Percentiles rank a stretch among this genome's conserved stretches.
Evolutionary conservation across 805 yeast genomes (phyloP).

Genomic region (Wickerhamomyces mucosus): DNA sequence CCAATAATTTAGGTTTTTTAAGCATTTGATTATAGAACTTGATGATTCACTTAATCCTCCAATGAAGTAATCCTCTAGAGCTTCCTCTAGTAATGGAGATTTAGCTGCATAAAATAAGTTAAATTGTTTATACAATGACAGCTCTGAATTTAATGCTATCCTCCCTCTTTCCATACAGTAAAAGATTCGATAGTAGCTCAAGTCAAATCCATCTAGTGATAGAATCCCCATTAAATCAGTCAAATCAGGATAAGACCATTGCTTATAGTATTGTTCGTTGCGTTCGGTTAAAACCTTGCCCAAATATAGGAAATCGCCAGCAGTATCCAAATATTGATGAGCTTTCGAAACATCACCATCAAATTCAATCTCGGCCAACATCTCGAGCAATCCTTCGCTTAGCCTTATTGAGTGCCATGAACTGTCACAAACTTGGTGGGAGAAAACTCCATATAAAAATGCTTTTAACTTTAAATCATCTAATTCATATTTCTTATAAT

Average conservation of each 20-base stretch:
- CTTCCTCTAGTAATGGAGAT: conserved; percentile 35
- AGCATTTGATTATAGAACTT: conserved; percentile 29
- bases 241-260: conserved; percentile 33
- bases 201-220: conserved; percentile 25
- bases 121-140: conserved; percentile 10
- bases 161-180: conserved; percentile 48
- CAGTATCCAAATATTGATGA: conserved; percentile 48
- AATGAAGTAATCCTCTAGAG: conserved; percentile 36
- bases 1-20: conserved; percentile 31
- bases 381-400: conserved; percentile 44
- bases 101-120: conserved; percentile 8
- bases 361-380: conserved; percentile 44
- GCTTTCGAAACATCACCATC: conserved; percentile 38
- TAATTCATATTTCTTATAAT: conserved; percentile 24
- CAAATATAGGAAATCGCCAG: conserved; percentile 51
- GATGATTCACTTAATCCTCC: conserved; percentile 46
- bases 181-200: conserved; percentile 23
- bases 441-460: conserved; percentile 46
- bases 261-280: too few relatives aligned
- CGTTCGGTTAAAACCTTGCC: too few relatives aligned
- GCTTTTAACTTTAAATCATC: conserved; percentile 30
- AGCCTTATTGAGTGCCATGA: conserved; percentile 59
- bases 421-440: conserved; percentile 57
- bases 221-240: conserved; percentile 35
- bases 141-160: conserved; percentile 40